These are phyloP conservation scores for Tylopilus sp. DNA, from an alignment of 1,284 basidiomycete species.

Conservation along the genomic window DNA sequence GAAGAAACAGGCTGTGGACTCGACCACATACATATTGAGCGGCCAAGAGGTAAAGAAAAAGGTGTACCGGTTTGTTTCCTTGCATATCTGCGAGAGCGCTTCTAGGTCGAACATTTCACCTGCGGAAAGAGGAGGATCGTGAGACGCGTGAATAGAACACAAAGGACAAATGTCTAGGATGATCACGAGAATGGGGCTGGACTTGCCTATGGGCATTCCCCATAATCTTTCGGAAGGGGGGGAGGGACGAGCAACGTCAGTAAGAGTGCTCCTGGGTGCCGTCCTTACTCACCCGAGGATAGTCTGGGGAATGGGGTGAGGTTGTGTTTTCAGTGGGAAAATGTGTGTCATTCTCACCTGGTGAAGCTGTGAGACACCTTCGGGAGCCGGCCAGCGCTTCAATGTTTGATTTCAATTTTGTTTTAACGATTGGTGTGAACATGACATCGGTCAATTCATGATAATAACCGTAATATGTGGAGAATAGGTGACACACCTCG, in stretches of 20 bases:
- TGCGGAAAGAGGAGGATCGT: conserved; percentile 28
- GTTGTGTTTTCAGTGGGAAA: not conserved
- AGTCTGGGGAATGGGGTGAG: conserved; percentile 52
- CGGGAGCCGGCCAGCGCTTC: conserved; percentile 64
- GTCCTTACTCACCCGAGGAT: conserved; percentile 62
- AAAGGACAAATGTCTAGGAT: too few relatives aligned
- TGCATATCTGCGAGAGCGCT: conserved; percentile 66
- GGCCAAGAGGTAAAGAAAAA: conserved; percentile 84
- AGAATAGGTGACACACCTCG: conserved; percentile 56
- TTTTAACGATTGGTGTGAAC: not conserved
- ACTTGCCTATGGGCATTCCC: conserved; percentile 76
- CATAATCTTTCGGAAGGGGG: conserved; percentile 52
- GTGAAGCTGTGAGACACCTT: conserved; percentile 62
- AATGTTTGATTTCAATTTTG: conserved; percentile 32
- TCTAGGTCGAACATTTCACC: conserved; percentile 80
- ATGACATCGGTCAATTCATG: too few relatives aligned
- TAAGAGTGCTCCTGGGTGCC: too few relatives aligned
- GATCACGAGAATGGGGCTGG: not conserved
- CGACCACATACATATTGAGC: conserved; percentile 66
- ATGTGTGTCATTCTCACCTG: conserved; percentile 54
- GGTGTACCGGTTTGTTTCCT: conserved; percentile 68
- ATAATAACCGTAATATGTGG: not conserved
- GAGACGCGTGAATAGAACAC: not conserved
- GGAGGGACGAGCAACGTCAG: not conserved
- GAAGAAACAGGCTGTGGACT: not conserved